Evolutionary conservation across 2,329 filamentous ascomycete species (phyloP).

Genomic region (Xylariaceae sp.): DNA sequence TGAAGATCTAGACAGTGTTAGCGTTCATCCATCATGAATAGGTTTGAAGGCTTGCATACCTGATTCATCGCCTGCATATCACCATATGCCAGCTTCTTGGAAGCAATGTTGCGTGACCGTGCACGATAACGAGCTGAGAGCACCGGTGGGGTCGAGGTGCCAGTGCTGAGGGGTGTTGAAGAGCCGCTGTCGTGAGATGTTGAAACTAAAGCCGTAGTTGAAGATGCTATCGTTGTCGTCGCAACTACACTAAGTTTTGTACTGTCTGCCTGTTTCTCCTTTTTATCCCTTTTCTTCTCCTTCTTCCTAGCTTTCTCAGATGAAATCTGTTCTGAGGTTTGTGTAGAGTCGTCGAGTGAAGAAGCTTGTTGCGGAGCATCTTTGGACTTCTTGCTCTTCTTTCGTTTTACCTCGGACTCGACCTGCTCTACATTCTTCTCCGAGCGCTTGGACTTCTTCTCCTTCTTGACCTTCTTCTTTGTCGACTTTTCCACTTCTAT

Average conservation of each 20-base stretch:
- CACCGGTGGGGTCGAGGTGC: conserved; percentile 55
- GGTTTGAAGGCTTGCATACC: conserved; percentile 55
- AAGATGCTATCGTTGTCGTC: conserved; percentile 34
- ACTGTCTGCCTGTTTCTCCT: conserved; percentile 49
- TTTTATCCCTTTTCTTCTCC: conserved; percentile 54
- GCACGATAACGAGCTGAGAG: conserved; percentile 73
- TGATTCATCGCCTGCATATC: conserved; percentile 86
- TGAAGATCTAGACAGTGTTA: conserved; percentile 42
- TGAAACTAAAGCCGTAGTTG: conserved; percentile 32
- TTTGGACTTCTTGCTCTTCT: conserved; percentile 42
- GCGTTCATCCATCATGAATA: conserved; percentile 7
- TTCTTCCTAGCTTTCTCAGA: conserved; percentile 52
- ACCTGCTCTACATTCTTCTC: conserved; percentile 10
- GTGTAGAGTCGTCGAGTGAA: conserved; percentile 35
- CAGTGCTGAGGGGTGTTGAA: conserved; percentile 50
- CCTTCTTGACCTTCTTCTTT: conserved; percentile 40
- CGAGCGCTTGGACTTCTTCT: conserved; percentile 39
- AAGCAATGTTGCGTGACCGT: conserved; percentile 82
- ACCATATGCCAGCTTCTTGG: conserved; percentile 84
- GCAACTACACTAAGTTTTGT: conserved; percentile 34
- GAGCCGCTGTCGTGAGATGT: conserved; percentile 44
- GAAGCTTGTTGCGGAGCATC: conserved; percentile 45
- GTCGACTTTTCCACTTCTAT: conserved; percentile 35
- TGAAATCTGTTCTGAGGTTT: conserved; percentile 27
- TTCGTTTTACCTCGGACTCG: conserved; percentile 32